phyloP scores from a whole-genome alignment of 768 basidiomycete species.

The Lentinula sp. region DNA sequence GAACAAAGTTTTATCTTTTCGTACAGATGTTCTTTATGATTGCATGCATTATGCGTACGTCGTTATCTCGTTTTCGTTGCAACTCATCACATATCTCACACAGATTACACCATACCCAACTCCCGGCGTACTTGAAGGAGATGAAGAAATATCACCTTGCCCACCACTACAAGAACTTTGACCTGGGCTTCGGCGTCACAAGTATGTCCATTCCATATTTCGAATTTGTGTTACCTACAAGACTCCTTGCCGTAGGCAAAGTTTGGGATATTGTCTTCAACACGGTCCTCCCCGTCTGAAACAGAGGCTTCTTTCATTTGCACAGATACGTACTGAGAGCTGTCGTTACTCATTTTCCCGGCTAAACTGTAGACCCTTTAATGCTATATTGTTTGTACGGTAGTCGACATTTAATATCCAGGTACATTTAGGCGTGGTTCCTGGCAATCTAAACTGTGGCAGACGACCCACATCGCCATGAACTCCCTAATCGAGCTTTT shows the following conservation, averaged over 20 bases:
- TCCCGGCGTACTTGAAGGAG: slow-evolving; percentile 81
- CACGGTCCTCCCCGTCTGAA: slow-evolving; percentile 62
- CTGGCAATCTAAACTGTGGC: neutral
- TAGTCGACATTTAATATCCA: no score
- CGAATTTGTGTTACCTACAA: neutral
- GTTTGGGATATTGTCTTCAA: slow-evolving; percentile 93
- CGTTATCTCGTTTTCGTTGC: neutral
- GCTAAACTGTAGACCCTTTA: no score
- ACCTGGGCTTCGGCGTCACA: slow-evolving; percentile 95
- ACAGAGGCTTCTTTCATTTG: no score
- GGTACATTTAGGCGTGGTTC: neutral
- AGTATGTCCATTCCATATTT: slow-evolving; percentile 33
- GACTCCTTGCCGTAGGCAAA: slow-evolving; percentile 48
- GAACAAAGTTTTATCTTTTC: slow-evolving; percentile 6
- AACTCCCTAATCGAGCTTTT: slow-evolving; percentile 73
- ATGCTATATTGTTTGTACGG: no score
- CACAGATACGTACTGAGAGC: no score
- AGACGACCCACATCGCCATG: slow-evolving; percentile 71
- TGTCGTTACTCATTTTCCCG: no score
- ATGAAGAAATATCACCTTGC: slow-evolving; percentile 98
- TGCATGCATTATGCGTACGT: slow-evolving; percentile 89
- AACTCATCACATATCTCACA: slow-evolving; percentile 12
- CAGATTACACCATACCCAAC: slow-evolving; percentile 78
- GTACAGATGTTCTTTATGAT: slow-evolving; percentile 76
- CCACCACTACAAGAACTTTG: slow-evolving; percentile 98